phyloP scores from a whole-genome alignment of 495 filamentous ascomycete species.

The Xylaria cubensis region DNA sequence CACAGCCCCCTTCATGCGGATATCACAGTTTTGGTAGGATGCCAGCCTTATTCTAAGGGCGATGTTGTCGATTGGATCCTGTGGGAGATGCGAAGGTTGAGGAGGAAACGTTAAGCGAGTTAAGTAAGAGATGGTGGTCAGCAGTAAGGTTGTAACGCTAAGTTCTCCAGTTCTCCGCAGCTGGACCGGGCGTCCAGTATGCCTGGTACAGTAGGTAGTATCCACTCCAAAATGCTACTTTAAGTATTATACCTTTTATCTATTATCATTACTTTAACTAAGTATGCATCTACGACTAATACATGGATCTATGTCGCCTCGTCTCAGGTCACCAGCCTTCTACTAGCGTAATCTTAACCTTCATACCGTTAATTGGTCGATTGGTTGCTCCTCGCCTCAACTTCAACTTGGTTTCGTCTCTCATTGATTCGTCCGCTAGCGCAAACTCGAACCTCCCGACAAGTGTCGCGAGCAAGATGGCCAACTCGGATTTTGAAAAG shows the following conservation, averaged over 20 bases:
- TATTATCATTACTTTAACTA: no score
- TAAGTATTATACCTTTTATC: no score
- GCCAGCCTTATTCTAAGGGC: not conserved
- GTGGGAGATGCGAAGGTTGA: not conserved
- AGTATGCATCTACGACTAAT: not conserved
- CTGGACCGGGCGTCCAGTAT: no score
- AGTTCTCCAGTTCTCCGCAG: no score
- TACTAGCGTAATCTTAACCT: slow-evolving; percentile 57
- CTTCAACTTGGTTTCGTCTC: slow-evolving; percentile 51
- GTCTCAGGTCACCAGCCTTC: slow-evolving; percentile 56
- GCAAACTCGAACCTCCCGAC: slow-evolving; percentile 67
- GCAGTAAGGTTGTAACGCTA: not conserved
- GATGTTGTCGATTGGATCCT: slow-evolving; percentile 8
- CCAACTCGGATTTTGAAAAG: slow-evolving; percentile 75
- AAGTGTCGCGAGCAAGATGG: slow-evolving; percentile 67
- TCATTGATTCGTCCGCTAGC: slow-evolving; percentile 47
- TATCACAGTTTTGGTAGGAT: not conserved
- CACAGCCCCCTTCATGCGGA: not conserved
- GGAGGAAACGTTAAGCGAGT: not conserved
- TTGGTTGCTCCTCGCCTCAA: slow-evolving; percentile 59
- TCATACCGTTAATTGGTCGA: slow-evolving; percentile 63
- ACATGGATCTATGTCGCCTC: not conserved
- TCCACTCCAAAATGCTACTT: no score
- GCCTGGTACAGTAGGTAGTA: no score
- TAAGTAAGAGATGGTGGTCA: not conserved